Evolutionary conservation across 2,329 filamentous ascomycete species (phyloP).

Genomic region (Sporothrix phasma): DNA sequence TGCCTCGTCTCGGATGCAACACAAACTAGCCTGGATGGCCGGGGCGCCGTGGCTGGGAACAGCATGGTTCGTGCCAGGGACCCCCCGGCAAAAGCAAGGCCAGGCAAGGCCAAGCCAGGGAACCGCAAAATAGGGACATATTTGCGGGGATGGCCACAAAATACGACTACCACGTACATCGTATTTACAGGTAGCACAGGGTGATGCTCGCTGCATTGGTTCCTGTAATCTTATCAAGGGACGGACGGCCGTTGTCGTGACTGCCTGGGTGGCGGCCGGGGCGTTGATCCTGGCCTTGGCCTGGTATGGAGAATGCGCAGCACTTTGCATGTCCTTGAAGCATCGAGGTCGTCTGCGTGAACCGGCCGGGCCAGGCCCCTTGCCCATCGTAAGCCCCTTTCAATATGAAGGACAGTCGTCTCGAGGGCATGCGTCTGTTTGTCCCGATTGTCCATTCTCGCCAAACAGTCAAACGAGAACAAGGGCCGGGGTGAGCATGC

Average conservation of each 20-base stretch:
- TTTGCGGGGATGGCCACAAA: neutral
- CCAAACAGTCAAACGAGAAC: neutral
- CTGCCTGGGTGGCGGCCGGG: neutral
- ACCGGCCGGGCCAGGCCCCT: neutral
- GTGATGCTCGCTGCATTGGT: too few relatives aligned
- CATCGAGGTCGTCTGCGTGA: neutral
- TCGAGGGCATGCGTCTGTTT: neutral
- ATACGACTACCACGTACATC: too few relatives aligned
- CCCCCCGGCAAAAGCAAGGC: neutral
- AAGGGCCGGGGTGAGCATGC: neutral
- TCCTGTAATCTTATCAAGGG: neutral
- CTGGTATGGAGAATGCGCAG: conserved; percentile 2
- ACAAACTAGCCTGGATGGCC: neutral
- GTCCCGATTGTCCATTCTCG: neutral
- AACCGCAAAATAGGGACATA: neutral
- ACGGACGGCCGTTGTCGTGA: too few relatives aligned
- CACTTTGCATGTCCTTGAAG: neutral
- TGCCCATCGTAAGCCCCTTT: neutral
- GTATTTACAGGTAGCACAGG: too few relatives aligned
- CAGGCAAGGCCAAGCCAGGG: neutral
- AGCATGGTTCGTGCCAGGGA: neutral
- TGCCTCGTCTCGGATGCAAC: neutral
- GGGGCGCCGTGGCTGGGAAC: neutral
- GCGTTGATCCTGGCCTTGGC: neutral
- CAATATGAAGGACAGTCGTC: neutral